Evolutionary conservation across 192 early-diverging fungal species (phyloP).

Genomic region (Coemansia sp.): DNA sequence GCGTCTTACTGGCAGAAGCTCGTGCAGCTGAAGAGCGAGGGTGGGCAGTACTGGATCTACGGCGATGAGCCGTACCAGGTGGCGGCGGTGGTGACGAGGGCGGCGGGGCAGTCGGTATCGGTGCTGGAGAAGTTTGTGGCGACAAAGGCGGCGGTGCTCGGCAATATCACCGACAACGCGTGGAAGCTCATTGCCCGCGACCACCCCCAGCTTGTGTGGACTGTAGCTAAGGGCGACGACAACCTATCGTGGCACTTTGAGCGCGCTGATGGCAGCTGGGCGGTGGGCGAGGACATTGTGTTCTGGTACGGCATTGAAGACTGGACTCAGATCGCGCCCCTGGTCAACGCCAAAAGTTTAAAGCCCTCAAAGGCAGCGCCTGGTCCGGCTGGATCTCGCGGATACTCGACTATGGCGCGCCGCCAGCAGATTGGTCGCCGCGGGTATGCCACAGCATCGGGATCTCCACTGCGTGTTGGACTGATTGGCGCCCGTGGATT

Average conservation of each 20-base stretch:
- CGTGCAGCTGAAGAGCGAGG: constrained; percentile 47
- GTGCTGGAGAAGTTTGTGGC: constrained; percentile 90
- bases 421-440: constrained; percentile 52
- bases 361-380: constrained; percentile 1
- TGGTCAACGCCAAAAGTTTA: constrained; percentile 52
- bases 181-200: constrained; percentile 90
- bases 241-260: constrained; percentile 97
- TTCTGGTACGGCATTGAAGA: constrained; percentile 95
- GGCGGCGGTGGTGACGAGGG: constrained; percentile 75
- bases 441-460: constrained; percentile 59
- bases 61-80: constrained; percentile 94
- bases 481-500: constrained; percentile 97
- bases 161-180: constrained; percentile 95
- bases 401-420: constrained; percentile 61
- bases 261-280: constrained; percentile 82
- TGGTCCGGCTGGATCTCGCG: constrained; percentile 51
- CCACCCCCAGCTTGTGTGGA: constrained; percentile 81
- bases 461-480: constrained; percentile 62
- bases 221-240: constrained; percentile 70
- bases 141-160: constrained; percentile 81
- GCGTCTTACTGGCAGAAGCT: constrained; percentile 75
- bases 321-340: constrained; percentile 70
- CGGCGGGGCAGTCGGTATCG: constrained; percentile 56
- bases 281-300: constrained; percentile 67
- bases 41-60: constrained; percentile 70